phyloP scores from a whole-genome alignment of 139 green algal genomes.

The Penium margaritaceum region DNA sequence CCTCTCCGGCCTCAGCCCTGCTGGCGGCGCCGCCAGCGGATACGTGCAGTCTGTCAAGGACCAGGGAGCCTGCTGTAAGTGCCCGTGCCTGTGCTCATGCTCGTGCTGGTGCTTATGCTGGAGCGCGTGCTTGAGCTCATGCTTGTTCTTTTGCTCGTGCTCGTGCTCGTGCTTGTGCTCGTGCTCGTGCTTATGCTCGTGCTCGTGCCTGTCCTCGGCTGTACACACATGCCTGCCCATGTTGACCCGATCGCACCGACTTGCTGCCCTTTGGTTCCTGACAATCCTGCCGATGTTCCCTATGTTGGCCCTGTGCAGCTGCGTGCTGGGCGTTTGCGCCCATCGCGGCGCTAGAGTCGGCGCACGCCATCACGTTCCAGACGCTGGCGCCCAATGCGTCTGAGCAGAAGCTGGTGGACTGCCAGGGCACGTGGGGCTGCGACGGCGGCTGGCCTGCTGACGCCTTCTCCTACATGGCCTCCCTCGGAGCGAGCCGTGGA shows the following conservation, averaged over 20 bases:
- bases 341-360: constrained; percentile 1
- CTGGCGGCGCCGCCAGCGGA: no score
- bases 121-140: no score
- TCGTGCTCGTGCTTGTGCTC: no score
- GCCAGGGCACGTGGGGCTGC: neutral
- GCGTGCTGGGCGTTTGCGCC: constrained; percentile 5
- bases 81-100: neutral
- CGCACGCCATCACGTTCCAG: neutral
- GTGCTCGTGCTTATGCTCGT: no score
- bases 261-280: no score
- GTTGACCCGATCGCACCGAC: no score
- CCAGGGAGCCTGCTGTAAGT: neutral
- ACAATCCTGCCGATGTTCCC: neutral
- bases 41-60: neutral
- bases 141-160: no score
- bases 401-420: constrained; percentile 3
- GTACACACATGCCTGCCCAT: no score
- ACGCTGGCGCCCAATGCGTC: neutral
- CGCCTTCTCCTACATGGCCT: constrained; percentile 11
- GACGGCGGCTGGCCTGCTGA: neutral
- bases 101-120: no score
- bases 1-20: no score
- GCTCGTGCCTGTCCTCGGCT: no score
- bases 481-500: no score
- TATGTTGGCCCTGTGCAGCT: neutral